Conservation (phyloP, 163 green algal species). For the Chlorella variabilis region DNA sequence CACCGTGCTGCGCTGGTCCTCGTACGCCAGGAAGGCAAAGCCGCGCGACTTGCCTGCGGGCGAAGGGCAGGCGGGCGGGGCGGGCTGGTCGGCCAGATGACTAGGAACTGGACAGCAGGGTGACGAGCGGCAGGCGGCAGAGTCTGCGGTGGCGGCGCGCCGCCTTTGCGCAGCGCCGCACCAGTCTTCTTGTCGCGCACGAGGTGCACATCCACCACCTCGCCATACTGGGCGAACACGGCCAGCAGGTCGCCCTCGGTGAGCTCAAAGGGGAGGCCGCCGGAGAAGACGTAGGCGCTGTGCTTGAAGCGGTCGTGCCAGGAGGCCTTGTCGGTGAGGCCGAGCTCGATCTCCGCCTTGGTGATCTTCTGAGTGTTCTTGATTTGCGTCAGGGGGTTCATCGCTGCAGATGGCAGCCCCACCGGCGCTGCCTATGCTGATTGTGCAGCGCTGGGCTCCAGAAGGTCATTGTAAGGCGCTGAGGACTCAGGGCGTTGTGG, state of each 20-base stretch:
- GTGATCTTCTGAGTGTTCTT: constrained; percentile 94
- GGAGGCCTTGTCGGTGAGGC: constrained; percentile 82
- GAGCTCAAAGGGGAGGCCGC: constrained; percentile 84
- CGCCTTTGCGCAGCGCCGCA: neutral
- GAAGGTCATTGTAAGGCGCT: too few relatives aligned
- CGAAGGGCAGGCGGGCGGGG: too few relatives aligned
- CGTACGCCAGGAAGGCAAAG: constrained; percentile 99
- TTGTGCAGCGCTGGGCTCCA: too few relatives aligned
- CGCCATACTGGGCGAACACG: constrained; percentile 97
- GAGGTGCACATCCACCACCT: constrained; percentile 96
- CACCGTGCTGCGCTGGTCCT: constrained; percentile 97
- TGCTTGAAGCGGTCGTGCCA: constrained; percentile 96
- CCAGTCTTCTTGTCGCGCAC: constrained; percentile 74
- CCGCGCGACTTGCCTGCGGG: constrained; percentile 84
- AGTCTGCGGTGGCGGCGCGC: neutral
- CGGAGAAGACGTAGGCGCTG: constrained; percentile 34
- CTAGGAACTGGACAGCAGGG: too few relatives aligned
- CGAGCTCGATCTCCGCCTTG: constrained; percentile 78
- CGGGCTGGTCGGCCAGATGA: too few relatives aligned
- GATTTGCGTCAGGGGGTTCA: constrained; percentile 90
- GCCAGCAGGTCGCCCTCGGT: constrained; percentile 97
- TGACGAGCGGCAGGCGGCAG: too few relatives aligned
- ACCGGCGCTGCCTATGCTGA: too few relatives aligned
- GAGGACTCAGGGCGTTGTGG: too few relatives aligned
- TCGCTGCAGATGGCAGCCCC: neutral